Conservation (phyloP, 2,329 filamentous ascomycete genomes). For the Diaporthe citriasiana region DNA sequence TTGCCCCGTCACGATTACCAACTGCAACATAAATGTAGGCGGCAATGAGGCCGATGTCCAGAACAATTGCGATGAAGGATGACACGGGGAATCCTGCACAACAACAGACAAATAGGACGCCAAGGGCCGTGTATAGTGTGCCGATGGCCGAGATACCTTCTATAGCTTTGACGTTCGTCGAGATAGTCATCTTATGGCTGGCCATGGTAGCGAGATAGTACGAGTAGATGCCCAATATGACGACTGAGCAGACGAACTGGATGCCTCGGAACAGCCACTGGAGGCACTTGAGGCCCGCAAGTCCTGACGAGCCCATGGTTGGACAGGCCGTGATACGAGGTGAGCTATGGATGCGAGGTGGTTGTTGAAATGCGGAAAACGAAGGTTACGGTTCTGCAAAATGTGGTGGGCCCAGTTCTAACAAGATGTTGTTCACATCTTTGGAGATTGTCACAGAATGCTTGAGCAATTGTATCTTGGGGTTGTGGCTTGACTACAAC, state of each 20-base stretch:
- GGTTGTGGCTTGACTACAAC: neutral
- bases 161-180: conserved; percentile 71
- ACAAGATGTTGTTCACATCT: neutral
- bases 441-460: neutral
- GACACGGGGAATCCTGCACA: conserved; percentile 75
- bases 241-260: conserved; percentile 71
- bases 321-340: neutral
- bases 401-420: neutral
- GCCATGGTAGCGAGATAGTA: conserved; percentile 76
- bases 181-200: conserved; percentile 67
- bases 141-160: conserved; percentile 73
- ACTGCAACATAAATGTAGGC: conserved; percentile 76
- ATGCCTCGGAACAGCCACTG: conserved; percentile 72
- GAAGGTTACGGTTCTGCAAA: neutral
- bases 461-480: too few relatives aligned
- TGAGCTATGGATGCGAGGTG: conserved; percentile 42
- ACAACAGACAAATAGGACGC: conserved; percentile 73
- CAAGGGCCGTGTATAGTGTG: conserved; percentile 73
- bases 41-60: conserved; percentile 74
- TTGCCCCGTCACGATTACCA: conserved; percentile 71
- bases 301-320: conserved; percentile 65
- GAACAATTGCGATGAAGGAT: conserved; percentile 70
- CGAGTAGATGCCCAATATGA: conserved; percentile 75
- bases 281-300: conserved; percentile 64
- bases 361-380: too few relatives aligned